phyloP scores from a whole-genome alignment of 768 basidiomycete genomes.

The Psilocybe sp. region DNA sequence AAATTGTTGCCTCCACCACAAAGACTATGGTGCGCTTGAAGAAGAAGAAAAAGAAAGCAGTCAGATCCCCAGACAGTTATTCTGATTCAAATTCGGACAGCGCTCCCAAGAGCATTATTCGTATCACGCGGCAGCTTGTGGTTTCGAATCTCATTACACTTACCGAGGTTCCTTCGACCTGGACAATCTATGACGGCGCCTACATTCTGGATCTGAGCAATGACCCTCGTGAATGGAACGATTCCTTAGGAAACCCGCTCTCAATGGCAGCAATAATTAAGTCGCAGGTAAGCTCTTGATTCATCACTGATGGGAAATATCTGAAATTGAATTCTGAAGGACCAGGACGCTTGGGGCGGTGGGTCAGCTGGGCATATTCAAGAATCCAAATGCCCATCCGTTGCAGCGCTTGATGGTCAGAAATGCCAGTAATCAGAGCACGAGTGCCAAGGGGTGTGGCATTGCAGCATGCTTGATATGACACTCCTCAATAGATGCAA shows the following conservation, averaged over 20 bases:
- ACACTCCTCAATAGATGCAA: conserved; percentile 3
- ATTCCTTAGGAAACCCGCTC: neutral
- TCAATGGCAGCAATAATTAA: conserved; percentile 2
- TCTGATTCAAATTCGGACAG: neutral
- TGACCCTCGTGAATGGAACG: neutral
- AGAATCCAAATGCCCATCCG: neutral
- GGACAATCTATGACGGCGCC: neutral
- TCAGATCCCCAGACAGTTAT: too few species aligned
- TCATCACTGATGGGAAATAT: neutral
- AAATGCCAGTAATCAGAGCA: neutral
- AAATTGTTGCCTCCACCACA: too few species aligned
- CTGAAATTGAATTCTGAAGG: neutral
- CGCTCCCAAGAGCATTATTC: neutral
- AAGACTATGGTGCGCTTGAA: neutral
- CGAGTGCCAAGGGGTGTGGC: conserved; percentile 3
- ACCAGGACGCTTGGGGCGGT: conserved; percentile 4
- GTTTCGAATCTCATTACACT: neutral
- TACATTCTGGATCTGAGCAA: neutral
- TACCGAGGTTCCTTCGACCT: neutral
- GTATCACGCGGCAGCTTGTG: neutral
- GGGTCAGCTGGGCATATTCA: neutral
- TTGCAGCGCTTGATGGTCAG: neutral
- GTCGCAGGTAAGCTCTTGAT: neutral
- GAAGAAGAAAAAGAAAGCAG: neutral
- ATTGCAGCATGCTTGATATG: conserved; percentile 4